Evolutionary conservation across 2,329 filamentous ascomycete species (phyloP).

Genomic region (Alternaria ventricosa): DNA sequence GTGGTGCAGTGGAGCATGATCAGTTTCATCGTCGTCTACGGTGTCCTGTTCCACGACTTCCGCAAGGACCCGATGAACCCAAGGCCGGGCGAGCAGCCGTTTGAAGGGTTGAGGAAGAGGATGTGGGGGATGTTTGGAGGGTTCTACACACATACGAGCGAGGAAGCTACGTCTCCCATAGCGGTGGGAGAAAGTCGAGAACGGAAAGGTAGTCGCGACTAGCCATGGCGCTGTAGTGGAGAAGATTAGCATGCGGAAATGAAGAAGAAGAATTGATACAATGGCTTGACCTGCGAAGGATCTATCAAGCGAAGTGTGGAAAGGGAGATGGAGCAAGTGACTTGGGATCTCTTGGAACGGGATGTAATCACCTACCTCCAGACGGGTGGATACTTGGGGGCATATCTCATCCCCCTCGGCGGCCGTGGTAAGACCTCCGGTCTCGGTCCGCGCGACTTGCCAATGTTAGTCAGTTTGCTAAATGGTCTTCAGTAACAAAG

Average conservation of each 20-base stretch:
- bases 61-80: slow-evolving; percentile 41
- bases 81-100: slow-evolving; percentile 40
- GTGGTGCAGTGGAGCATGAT: slow-evolving; percentile 63
- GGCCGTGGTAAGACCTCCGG: not conserved
- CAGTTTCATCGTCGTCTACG: slow-evolving; percentile 62
- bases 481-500: not conserved
- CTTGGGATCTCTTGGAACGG: not conserved
- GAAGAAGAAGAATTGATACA: not conserved
- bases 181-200: slow-evolving; percentile 1
- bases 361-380: not conserved
- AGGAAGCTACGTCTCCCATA: slow-evolving; percentile 14
- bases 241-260: not conserved
- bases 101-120: slow-evolving; percentile 33
- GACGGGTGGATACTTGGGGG: not conserved
- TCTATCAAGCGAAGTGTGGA: not conserved
- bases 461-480: slow-evolving; percentile 1
- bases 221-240: not conserved
- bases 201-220: not conserved
- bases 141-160: slow-evolving; percentile 37
- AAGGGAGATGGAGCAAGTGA: not conserved
- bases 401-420: not conserved
- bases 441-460: not conserved
- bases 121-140: slow-evolving; percentile 36
- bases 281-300: not conserved
- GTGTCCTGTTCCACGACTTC: slow-evolving; percentile 68